Evolutionary conservation across 2,329 filamentous ascomycete genomes (phyloP).

Genomic region (Conoideocrella luteorostrata): DNA sequence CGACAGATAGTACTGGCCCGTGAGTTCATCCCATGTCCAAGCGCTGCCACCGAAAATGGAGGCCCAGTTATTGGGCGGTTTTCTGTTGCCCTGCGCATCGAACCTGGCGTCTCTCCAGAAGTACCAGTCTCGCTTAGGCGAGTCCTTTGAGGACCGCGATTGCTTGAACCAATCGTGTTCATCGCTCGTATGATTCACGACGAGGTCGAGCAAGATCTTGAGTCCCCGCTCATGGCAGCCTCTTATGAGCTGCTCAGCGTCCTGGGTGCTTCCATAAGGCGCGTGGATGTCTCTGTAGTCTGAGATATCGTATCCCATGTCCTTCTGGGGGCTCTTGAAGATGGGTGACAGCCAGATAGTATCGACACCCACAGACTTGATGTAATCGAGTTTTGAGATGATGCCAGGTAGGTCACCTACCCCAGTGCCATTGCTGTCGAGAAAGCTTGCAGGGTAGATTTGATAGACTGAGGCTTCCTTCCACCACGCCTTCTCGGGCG

Average conservation of each 20-base stretch:
- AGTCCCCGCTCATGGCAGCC: conserved; percentile 54
- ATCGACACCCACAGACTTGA: conserved; percentile 52
- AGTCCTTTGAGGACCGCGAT: conserved; percentile 42
- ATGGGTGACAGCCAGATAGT: conserved; percentile 49
- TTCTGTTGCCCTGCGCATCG: conserved; percentile 43
- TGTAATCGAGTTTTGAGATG: conserved; percentile 57
- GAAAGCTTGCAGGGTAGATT: conserved; percentile 54
- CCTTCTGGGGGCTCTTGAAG: conserved; percentile 40
- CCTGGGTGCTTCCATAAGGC: conserved; percentile 57
- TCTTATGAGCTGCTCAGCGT: conserved; percentile 56
- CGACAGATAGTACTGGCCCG: conserved; percentile 48
- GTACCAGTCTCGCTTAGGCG: conserved; percentile 55
- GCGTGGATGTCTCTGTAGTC: conserved; percentile 41
- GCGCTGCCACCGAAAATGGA: conserved; percentile 41
- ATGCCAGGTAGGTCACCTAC: conserved; percentile 61
- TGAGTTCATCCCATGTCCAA: conserved; percentile 46
- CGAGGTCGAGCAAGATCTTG: conserved; percentile 65
- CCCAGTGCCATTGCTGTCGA: conserved; percentile 52
- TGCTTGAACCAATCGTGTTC: conserved; percentile 54
- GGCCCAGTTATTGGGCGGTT: conserved; percentile 54
- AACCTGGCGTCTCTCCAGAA: conserved; percentile 57
- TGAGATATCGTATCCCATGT: conserved; percentile 61
- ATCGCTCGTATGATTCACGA: conserved; percentile 61
- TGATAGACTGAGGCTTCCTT: conserved; percentile 42
- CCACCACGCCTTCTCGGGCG: conserved; percentile 32